Evolutionary conservation across 768 basidiomycete species (phyloP).

Genomic region (Boletus subcaerulescens): DNA sequence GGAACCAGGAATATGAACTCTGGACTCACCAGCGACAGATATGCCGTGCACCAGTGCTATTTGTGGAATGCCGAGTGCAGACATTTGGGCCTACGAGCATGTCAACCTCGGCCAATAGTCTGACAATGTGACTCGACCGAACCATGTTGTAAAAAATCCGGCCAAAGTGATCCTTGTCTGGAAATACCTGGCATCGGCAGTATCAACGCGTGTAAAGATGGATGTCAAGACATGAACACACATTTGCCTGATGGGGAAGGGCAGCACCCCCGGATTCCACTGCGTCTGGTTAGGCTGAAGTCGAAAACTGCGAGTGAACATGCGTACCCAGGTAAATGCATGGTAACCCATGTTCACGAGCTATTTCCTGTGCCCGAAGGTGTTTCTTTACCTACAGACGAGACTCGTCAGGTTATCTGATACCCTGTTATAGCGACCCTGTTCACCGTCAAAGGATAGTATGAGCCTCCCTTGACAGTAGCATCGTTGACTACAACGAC

Average conservation of each 20-base stretch:
- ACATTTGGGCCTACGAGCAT: constrained; percentile 79
- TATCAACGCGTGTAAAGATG: background rate
- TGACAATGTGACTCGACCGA: background rate
- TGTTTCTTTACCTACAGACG: constrained; percentile 83
- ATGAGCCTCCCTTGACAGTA: constrained; percentile 90
- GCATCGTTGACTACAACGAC: constrained; percentile 93
- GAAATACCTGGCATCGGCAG: constrained; percentile 58
- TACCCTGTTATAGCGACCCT: background rate
- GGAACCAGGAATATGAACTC: background rate
- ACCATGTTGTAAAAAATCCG: constrained; percentile 98
- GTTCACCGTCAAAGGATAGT: constrained; percentile 79
- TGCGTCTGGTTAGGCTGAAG: constrained; percentile 28
- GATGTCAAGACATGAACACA: constrained; percentile 1
- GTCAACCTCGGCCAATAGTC: constrained; percentile 7
- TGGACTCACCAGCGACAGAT: constrained; percentile 69
- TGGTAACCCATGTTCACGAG: constrained; percentile 84
- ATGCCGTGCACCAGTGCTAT: constrained; percentile 94
- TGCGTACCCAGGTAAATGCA: constrained; percentile 87
- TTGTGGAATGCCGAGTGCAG: constrained; percentile 86
- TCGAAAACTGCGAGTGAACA: background rate
- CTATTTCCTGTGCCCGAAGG: constrained; percentile 89
- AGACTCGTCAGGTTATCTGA: background rate
- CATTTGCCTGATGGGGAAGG: constrained; percentile 88
- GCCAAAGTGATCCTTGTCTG: constrained; percentile 93
- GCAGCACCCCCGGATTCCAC: constrained; percentile 96